Base-by-base conservation (phyloP, 73 alveolate genomes). In the Diophrys appendiculata region DNA sequence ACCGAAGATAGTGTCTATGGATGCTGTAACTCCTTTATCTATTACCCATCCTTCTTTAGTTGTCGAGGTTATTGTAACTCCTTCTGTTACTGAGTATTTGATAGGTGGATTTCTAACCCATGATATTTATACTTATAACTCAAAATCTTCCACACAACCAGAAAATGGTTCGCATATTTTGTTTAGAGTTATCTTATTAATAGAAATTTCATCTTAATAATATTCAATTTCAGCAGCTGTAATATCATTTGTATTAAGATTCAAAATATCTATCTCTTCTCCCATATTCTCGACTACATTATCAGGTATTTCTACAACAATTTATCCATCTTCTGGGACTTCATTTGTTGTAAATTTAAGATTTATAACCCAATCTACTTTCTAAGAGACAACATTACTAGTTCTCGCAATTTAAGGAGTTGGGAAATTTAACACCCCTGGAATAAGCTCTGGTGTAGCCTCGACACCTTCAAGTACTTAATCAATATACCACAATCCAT, bases 401-500 rank as follows among this genome's bases (percentile, higher is more conserved):
- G 88, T 56, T 56, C 92, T 84, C 14, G 68, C 43, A 26, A 84
- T 84, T 69, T 78, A 84, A 1, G 86, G 87, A 27, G 81, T 52
- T 1, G 86, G 82, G 2, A 85, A 28, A 13, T 43, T 71, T 24
- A 85, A 24, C 31, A 67, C 69, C 54, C 77, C 83, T 33, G 80
- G 87, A 5, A 56, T 43, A 14, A 85, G 33, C 25, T 67, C 65
- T 32, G 93, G 93, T 22, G 74, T 56, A 0, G 79, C 82, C 55
- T 34, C 73, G n/a, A 70, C 76, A 24, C 68, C 29, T 0, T 54
- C 70, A 1, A 80, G 14, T 22, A 72, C 67, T 26, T 72, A 83
- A 78, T 85, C 93, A 54, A 85, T 70, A 65, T 30, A 85, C 52
- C 78, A 85, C 33, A 76, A 27, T 0, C 93, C 93, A 24, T 74